Evolutionary conservation across 2,329 filamentous ascomycete species (phyloP).

Genomic region (Penicillium freii): DNA sequence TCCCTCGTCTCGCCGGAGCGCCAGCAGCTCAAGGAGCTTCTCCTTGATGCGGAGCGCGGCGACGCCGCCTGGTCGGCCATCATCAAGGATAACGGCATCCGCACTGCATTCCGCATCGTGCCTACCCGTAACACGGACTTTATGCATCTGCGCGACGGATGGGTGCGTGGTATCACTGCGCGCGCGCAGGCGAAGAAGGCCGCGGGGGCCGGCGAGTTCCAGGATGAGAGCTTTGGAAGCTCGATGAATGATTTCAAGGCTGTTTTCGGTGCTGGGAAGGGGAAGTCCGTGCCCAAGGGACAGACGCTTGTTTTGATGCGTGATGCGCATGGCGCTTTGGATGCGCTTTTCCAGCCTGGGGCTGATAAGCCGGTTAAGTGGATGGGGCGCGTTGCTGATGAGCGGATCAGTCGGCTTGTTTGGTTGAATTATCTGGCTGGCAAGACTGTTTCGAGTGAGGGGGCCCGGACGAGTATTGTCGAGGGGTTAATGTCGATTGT

Average conservation of each 20-base stretch:
- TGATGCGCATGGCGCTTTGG: slow-evolving; percentile 63
- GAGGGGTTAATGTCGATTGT: slow-evolving; percentile 86
- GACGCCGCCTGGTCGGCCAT: slow-evolving; percentile 73
- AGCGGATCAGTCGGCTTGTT: slow-evolving; percentile 73
- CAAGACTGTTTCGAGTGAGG: slow-evolving; percentile 80
- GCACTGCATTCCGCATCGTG: slow-evolving; percentile 77
- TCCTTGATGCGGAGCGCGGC: slow-evolving; percentile 68
- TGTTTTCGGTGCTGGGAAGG: slow-evolving; percentile 71
- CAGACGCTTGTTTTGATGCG: slow-evolving; percentile 73
- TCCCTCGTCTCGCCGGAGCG: slow-evolving; percentile 82
- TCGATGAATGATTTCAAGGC: slow-evolving; percentile 75
- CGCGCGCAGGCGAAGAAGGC: slow-evolving; percentile 57
- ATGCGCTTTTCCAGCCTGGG: slow-evolving; percentile 62
- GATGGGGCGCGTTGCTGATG: slow-evolving; percentile 73
- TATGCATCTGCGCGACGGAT: slow-evolving; percentile 84
- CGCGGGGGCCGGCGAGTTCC: slow-evolving; percentile 46
- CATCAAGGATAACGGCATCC: slow-evolving; percentile 64
- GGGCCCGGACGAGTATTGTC: slow-evolving; percentile 75
- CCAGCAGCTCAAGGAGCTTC: slow-evolving; percentile 63
- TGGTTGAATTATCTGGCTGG: slow-evolving; percentile 92
- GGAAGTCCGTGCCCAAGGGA: slow-evolving; percentile 70
- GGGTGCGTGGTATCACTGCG: slow-evolving; percentile 78
- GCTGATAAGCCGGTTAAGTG: slow-evolving; percentile 49
- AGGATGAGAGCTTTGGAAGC: slow-evolving; percentile 72
- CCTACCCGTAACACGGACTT: slow-evolving; percentile 95